These are phyloP conservation scores for Monosporascus sp. DNA, from an alignment of 2,329 filamentous ascomycete species.

Conservation along the genomic window DNA sequence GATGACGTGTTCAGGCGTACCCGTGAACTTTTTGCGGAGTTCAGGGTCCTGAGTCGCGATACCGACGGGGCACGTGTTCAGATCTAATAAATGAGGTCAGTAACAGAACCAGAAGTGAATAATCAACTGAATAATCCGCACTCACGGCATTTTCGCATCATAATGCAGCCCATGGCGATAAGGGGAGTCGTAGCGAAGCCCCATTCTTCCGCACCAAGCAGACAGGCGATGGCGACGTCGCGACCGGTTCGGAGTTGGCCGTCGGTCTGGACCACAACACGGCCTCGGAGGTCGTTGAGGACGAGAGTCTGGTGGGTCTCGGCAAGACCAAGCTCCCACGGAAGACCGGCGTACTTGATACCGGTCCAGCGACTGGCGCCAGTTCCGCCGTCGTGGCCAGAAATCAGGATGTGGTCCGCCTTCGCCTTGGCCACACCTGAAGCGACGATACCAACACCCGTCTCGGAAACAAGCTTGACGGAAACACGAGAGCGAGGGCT, in stretches of 20 bases:
- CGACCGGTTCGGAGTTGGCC: slow-evolving; percentile 89
- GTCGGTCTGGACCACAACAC: slow-evolving; percentile 94
- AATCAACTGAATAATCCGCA: not conserved
- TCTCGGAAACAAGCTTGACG: slow-evolving; percentile 96
- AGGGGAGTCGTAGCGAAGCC: slow-evolving; percentile 92
- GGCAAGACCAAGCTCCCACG: slow-evolving; percentile 93
- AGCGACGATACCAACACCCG: slow-evolving; percentile 93
- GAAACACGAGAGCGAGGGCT: slow-evolving; percentile 89
- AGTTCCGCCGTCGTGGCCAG: slow-evolving; percentile 93
- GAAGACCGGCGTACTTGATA: slow-evolving; percentile 96
- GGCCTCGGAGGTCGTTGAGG: slow-evolving; percentile 89
- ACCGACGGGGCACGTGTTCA: slow-evolving; percentile 82
- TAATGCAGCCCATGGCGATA: slow-evolving; percentile 94
- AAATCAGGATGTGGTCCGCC: slow-evolving; percentile 94
- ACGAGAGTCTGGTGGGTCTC: slow-evolving; percentile 97
- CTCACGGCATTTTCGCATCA: slow-evolving; percentile 74
- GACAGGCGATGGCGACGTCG: slow-evolving; percentile 88
- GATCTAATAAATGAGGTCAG: slow-evolving; percentile 18
- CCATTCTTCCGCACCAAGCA: slow-evolving; percentile 97
- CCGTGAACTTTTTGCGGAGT: slow-evolving; percentile 86
- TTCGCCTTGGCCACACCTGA: slow-evolving; percentile 97
- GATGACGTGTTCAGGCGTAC: slow-evolving; percentile 92
- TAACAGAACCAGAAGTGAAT: not conserved
- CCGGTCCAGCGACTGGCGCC: slow-evolving; percentile 96
- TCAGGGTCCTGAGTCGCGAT: slow-evolving; percentile 96